These are phyloP conservation scores for Sordariomycetes sp. DNA, from an alignment of 2,329 filamentous ascomycete genomes.

Conservation along the genomic window DNA sequence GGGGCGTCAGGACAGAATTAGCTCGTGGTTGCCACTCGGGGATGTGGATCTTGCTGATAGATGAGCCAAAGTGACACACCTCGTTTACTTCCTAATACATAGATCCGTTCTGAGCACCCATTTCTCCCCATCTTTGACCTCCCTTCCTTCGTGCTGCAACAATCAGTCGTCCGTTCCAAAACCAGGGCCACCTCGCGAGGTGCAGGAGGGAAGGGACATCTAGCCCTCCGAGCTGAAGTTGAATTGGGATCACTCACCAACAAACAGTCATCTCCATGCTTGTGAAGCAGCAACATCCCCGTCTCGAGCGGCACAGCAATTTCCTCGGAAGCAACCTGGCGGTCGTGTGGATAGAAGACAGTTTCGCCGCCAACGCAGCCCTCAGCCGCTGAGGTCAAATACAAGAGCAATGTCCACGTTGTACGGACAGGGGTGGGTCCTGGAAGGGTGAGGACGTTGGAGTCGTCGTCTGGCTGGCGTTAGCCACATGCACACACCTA, in stretches of 20 bases:
- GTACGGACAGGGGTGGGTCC: slow-evolving; percentile 37
- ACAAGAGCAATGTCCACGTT: slow-evolving; percentile 86
- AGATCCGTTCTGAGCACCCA: slow-evolving; percentile 86
- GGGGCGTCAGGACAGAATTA: no score
- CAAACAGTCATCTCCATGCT: slow-evolving; percentile 82
- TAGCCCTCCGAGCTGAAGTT: neutral
- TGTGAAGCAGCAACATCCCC: slow-evolving; percentile 80
- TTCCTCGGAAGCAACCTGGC: slow-evolving; percentile 47
- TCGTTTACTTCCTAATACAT: slow-evolving; percentile 51
- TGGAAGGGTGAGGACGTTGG: slow-evolving; percentile 58
- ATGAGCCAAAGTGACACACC: no score
- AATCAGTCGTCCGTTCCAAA: no score
- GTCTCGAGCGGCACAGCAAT: slow-evolving; percentile 67
- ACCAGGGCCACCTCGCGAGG: no score
- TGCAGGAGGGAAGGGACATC: no score
- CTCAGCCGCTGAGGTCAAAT: slow-evolving; percentile 66
- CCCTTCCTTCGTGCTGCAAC: slow-evolving; percentile 65
- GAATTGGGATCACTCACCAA: slow-evolving; percentile 38
- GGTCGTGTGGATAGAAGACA: slow-evolving; percentile 74
- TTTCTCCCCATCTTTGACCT: slow-evolving; percentile 75
- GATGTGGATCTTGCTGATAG: no score
- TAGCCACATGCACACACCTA: no score
- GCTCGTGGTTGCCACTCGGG: no score
- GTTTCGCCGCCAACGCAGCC: slow-evolving; percentile 82
- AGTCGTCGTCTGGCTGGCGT: slow-evolving; percentile 67